These are phyloP conservation scores for Chlorella sp. DNA, from an alignment of 139 green algal species.

Conservation along the genomic window DNA sequence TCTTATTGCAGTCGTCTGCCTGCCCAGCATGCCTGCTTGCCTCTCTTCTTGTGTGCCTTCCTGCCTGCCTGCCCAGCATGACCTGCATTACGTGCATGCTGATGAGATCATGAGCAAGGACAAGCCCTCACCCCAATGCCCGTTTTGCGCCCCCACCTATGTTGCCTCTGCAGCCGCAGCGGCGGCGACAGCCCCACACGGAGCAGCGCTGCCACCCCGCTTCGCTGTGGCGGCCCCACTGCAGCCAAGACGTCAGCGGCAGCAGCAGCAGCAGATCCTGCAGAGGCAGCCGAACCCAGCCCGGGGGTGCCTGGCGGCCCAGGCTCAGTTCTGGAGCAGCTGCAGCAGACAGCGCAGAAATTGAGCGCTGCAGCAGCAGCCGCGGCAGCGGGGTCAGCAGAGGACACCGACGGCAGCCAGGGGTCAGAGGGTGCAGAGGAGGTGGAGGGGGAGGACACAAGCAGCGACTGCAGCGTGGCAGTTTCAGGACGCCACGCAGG, in stretches of 20 bases:
- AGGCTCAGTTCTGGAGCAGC: background rate
- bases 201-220: constrained; percentile 11
- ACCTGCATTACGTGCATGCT: too few species aligned
- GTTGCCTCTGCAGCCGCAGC: constrained; percentile 25
- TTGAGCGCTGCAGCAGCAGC: background rate
- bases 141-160: background rate
- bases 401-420: background rate
- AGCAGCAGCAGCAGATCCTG: background rate
- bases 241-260: background rate
- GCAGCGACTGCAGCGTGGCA: background rate
- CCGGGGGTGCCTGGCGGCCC: background rate
- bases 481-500: background rate
- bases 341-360: background rate
- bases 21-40: background rate
- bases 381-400: background rate
- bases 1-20: background rate
- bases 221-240: background rate
- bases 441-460: background rate
- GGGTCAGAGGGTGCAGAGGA: background rate
- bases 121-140: background rate
- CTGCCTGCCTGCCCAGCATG: background rate
- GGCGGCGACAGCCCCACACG: constrained; percentile 25
- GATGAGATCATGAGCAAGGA: too few species aligned
- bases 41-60: background rate
- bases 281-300: background rate